phyloP scores from a whole-genome alignment of 202 grass and related monocot species.

The Setaria viridis region DNA sequence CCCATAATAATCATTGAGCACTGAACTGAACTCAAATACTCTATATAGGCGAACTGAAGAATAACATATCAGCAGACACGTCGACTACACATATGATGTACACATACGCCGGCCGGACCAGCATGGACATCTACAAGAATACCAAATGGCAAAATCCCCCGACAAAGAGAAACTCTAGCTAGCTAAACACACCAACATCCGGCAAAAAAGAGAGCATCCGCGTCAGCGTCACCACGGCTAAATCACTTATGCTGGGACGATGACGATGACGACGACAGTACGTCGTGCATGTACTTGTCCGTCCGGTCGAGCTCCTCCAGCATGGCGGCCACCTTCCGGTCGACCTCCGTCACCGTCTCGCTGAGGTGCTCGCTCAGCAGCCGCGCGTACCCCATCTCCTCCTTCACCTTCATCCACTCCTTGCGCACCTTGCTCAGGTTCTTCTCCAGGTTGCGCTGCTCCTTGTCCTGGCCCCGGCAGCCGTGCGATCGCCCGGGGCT shows the following conservation, averaged over 20 bases:
- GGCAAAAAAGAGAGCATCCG: not conserved
- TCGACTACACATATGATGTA: constrained; percentile 30
- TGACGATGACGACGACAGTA: constrained; percentile 32
- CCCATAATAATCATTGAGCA: not conserved
- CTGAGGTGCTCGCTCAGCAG: constrained; percentile 63
- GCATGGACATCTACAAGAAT: not conserved
- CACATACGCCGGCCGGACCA: constrained; percentile 10
- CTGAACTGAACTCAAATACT: not conserved
- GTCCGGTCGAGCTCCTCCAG: constrained; percentile 67
- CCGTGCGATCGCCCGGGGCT: constrained; percentile 38
- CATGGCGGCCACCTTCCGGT: constrained; percentile 67
- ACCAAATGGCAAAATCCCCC: constrained; percentile 3
- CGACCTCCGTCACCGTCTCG: constrained; percentile 61
- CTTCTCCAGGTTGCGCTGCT: constrained; percentile 61
- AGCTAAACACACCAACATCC: constrained; percentile 19
- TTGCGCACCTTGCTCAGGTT: constrained; percentile 68
- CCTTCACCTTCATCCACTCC: constrained; percentile 86
- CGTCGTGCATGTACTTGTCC: constrained; percentile 64
- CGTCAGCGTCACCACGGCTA: not conserved
- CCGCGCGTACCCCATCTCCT: constrained; percentile 73
- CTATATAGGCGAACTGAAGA: not conserved
- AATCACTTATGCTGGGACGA: constrained; percentile 35
- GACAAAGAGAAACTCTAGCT: not conserved
- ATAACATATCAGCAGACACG: constrained; percentile 5
- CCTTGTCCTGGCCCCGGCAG: constrained; percentile 54